Conservation (phyloP, 306 rosid genomes). For the Fragaria vesca region DNA sequence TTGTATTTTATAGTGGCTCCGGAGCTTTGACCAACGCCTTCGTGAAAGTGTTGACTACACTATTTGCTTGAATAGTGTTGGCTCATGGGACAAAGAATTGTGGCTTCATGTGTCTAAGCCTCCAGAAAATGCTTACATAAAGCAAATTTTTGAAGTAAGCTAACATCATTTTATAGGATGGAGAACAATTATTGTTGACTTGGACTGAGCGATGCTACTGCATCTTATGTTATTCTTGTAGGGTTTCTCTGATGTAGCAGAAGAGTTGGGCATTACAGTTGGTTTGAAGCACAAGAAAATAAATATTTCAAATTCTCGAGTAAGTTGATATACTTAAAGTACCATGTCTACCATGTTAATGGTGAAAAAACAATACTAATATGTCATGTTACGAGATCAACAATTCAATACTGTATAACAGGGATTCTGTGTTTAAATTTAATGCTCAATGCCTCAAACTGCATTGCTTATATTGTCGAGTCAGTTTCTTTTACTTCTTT, state of each 20-base stretch:
- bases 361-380: background rate
- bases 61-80: slow-evolving; percentile 88
- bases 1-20: slow-evolving; percentile 77
- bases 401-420: background rate
- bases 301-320: slow-evolving; percentile 93
- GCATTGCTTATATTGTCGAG: background rate
- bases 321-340: slow-evolving; percentile 46
- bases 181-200: slow-evolving; percentile 15
- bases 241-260: slow-evolving; percentile 91
- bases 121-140: slow-evolving; percentile 86
- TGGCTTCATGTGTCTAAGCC: slow-evolving; percentile 99
- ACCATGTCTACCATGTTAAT: background rate
- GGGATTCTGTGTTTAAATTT: background rate
- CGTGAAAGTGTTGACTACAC: slow-evolving; percentile 96
- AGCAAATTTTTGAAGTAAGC: slow-evolving; percentile 86
- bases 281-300: slow-evolving; percentile 98
- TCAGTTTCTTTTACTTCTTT: background rate
- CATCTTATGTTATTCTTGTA: slow-evolving; percentile 34
- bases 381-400: background rate
- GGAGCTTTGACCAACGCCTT: slow-evolving; percentile 88
- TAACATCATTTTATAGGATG: slow-evolving; percentile 11
- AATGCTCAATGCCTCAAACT: background rate
- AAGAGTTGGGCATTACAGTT: slow-evolving; percentile 70
- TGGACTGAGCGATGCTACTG: slow-evolving; percentile 14
- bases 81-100: slow-evolving; percentile 89